Base-by-base conservation (phyloP, 768 basidiomycete genomes). In the Kockovaella imperatae region DNA sequence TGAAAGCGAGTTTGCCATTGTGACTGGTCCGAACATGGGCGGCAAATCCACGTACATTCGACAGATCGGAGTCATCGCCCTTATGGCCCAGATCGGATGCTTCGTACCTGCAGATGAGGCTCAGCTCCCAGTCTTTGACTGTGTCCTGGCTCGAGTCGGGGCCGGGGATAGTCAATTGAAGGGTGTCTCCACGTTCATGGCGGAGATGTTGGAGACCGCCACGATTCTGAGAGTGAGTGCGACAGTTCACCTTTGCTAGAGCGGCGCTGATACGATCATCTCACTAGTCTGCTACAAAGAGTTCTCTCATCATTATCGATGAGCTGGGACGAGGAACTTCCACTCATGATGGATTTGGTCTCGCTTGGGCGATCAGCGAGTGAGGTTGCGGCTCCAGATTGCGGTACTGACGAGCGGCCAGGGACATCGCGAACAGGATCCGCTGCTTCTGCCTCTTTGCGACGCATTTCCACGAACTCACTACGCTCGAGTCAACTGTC, bases 341-440 rank as follows among this genome's bases (percentile, higher is more conserved):
- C 0, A 96, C 93, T 0, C 93, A 93, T 56, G 93, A 99, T 68
- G 93, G 93, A 4, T 96, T 96, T 60, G 93, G 91, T 5, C 77
- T 99, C 5, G 95, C 95, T 0, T 99, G 93, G 93, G 89, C 93
- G 1, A 97, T 97, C 59, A 93, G 89, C 43, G 95, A 99, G 91
- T 91, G 69, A 51, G 79, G 18, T 17, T 69, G 2, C 8, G 10
- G 26, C n/a, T 28, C 26, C 2, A 5, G 42, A 26, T 4, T 42
- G 3, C 36, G 1, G 4, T 11, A 18, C 24, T 2, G 1, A 6
- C 11, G 30, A n/a, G 1, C 4, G 7, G 0, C 15, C 47, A 96
- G 91, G 68, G 83, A 95, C 61, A 93, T 99, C 51, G 91, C 90
- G 1, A 86, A 85, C 3, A 76, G 86, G 53, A 91, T 96, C 29